Evolutionary conservation across 495 filamentous ascomycete species (phyloP), one percentile per base, ranked within the genome.

Genomic region (Talaromyces liani): DNA sequence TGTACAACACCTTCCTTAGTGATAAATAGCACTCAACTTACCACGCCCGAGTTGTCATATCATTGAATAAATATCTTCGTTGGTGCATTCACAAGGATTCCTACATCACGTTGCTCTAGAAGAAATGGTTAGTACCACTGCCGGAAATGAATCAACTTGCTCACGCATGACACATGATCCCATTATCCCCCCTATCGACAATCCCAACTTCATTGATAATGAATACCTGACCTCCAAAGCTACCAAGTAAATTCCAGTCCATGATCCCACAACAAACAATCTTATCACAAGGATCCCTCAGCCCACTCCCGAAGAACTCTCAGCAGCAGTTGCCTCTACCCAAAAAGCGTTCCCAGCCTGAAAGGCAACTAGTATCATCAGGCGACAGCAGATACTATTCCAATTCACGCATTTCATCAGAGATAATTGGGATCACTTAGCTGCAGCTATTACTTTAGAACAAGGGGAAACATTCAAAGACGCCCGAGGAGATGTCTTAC

Each of bases 211-310:
- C 29, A 59, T 59, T 22, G 57, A 59, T 36, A 39, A 59, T 72
- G 74, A 92, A 72, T 96, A 96, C 72, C 77, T 90, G 18, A 64
- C 85, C 27, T 97, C 92, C 41, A 79, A 84, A 69, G 80, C 94
- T n/a, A 81, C 84, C 8, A 78, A 85, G 64, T 97, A 89, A 88
- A 94, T 97, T 72, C 93, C 97, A 62, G 82, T 98, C 45, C 80
- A 91, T 75, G 94, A 98, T 71, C 94, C 95, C 2, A 95, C 95
- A 58, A 98, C 94, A 27, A 27, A 27, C 27, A 27, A 27, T 27
- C 27, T 27, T 27, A 3, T 27, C 27, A 27, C 27, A 3, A 27
- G 4, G 27, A 3, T 27, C 0, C 27, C 27, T 27, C 27, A 27
- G 27, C 4, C 27, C 4, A 27, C 27, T 27, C 27, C 27, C 4